Percentiles rank a stretch among this genome's conserved stretches.
These are phyloP conservation scores for Geotrichum cucujoidarum DNA, from an alignment of 1,139 yeast species.

Conservation along the genomic window DNA sequence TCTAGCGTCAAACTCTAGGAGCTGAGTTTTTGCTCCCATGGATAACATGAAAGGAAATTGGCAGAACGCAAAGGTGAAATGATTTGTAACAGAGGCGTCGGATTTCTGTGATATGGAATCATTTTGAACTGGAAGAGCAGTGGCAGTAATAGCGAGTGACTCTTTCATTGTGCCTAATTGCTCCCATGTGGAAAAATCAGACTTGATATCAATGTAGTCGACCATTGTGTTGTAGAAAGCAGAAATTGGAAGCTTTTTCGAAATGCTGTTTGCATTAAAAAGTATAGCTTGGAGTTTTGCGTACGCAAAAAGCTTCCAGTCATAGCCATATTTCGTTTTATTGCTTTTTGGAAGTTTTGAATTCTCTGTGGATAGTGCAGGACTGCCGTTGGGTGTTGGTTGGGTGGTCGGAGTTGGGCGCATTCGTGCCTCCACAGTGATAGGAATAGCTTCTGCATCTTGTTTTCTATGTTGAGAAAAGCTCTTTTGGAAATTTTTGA, in stretches of 20 bases:
- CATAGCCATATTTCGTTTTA: conserved; percentile 55
- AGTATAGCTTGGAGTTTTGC: conserved; percentile 54
- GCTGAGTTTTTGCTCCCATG: conserved; percentile 72
- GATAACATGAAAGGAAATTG: conserved; percentile 80
- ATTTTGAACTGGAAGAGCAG: no score
- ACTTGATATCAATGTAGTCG: conserved; percentile 68
- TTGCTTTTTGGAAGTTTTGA: not conserved
- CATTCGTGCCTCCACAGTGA: not conserved
- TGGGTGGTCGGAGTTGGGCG: not conserved
- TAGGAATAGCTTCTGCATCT: not conserved
- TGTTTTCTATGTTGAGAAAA: not conserved
- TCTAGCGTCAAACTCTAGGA: conserved; percentile 77
- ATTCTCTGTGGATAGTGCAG: not conserved
- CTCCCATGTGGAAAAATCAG: conserved; percentile 86
- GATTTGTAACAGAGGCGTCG: no score
- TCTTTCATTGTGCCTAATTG: conserved; percentile 24
- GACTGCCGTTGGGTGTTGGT: not conserved
- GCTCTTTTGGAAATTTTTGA: no score
- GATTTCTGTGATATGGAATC: no score
- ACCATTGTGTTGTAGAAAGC: conserved; percentile 74
- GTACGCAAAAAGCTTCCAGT: conserved; percentile 76
- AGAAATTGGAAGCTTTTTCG: conserved; percentile 43
- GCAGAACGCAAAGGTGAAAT: conserved; percentile 55
- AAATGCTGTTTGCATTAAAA: conserved; percentile 49
- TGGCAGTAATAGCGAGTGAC: no score